Evolutionary conservation across 768 basidiomycete species (phyloP).

Genomic region (Infundibulicybe gibba): DNA sequence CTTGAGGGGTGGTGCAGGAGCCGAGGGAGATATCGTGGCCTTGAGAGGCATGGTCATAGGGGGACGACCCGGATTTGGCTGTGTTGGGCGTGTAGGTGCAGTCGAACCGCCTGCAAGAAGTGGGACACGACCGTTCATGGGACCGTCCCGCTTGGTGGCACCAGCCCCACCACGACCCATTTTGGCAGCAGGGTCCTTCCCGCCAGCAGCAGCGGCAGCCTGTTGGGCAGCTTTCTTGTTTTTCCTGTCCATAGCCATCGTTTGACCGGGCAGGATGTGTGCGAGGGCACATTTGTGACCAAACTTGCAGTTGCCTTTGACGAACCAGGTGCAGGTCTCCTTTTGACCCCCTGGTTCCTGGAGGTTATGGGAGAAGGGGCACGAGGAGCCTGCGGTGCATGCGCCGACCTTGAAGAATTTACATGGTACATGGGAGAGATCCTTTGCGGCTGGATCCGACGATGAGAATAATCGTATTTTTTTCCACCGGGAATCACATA

Average conservation of each 20-base stretch:
- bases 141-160: conserved; percentile 16
- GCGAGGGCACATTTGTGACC: conserved; percentile 87
- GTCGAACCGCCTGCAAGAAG: conserved; percentile 56
- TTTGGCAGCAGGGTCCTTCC: conserved; percentile 25
- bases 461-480: conserved; percentile 4
- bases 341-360: conserved; percentile 77
- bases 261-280: conserved; percentile 91
- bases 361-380: conserved; percentile 87
- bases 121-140: conserved; percentile 29
- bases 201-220: conserved; percentile 45
- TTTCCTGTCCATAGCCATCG: conserved; percentile 93
- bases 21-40: conserved; percentile 70
- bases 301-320: conserved; percentile 84
- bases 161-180: conserved; percentile 17
- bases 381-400: conserved; percentile 90
- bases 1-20: conserved; percentile 73
- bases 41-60: conserved; percentile 69
- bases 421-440: conserved; percentile 95
- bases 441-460: conserved; percentile 52
- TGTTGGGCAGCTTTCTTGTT: conserved; percentile 91
- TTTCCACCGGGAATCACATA: conserved; percentile 5
- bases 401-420: conserved; percentile 95
- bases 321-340: conserved; percentile 84
- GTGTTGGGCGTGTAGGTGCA: conserved; percentile 54
- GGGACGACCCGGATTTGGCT: conserved; percentile 40